Percentiles rank a stretch among this genome's conserved stretches.
These are phyloP conservation scores for Jimgerdemannia flammicorona DNA, from an alignment of 192 early-diverging fungal genomes.

Conservation along the genomic window DNA sequence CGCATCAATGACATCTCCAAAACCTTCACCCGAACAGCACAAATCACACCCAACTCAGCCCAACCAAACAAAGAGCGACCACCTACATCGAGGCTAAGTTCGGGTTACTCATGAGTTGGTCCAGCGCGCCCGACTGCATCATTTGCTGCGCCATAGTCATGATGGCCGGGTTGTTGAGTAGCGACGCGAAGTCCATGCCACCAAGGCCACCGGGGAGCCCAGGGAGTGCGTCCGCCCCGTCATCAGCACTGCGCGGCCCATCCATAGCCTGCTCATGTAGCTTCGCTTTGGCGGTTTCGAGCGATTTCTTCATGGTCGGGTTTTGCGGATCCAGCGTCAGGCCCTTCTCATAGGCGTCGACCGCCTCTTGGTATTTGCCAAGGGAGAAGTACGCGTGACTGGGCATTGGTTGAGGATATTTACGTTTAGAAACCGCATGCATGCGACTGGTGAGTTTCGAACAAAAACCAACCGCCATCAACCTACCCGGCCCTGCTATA, in stretches of 20 bases:
- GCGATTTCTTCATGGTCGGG: constrained; percentile 71
- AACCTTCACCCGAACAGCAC: neutral
- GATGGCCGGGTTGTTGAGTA: constrained; percentile 92
- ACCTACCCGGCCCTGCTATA: constrained; percentile 85
- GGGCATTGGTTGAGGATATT: neutral
- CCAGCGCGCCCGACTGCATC: constrained; percentile 81
- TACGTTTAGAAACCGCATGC: neutral
- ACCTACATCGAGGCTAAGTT: constrained; percentile 78
- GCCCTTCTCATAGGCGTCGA: constrained; percentile 88
- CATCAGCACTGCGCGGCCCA: neutral
- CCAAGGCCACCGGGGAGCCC: constrained; percentile 33
- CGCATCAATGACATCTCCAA: neutral
- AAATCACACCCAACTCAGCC: neutral
- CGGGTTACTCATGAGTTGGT: constrained; percentile 89
- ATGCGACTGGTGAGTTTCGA: neutral
- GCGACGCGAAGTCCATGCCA: constrained; percentile 69
- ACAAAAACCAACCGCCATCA: neutral
- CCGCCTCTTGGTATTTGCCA: constrained; percentile 78
- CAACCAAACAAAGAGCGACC: constrained; percentile 2
- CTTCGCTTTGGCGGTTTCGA: constrained; percentile 66
- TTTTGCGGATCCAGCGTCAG: constrained; percentile 82
- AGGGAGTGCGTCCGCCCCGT: constrained; percentile 12
- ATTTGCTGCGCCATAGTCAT: constrained; percentile 96
- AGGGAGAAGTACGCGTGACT: constrained; percentile 90
- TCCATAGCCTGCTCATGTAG: constrained; percentile 10